Evolutionary conservation across 345 rosid genomes (phyloP).

Genomic region (Cardamine occulta): DNA sequence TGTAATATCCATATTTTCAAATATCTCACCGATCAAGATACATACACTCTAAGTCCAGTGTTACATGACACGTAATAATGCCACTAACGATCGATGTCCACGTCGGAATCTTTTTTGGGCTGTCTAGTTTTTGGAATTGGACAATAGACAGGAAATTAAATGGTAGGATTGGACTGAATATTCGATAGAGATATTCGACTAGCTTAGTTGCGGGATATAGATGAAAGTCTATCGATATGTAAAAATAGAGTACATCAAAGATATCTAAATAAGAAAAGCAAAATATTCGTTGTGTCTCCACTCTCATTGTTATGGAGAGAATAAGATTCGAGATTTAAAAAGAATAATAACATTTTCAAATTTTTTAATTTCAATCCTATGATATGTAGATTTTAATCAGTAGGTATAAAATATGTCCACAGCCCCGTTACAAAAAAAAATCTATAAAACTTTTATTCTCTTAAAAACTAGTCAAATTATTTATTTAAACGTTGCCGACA

Average conservation of each 20-base stretch:
- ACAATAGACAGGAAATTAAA: background rate
- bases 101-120: background rate
- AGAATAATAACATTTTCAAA: background rate
- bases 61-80: slow-evolving; percentile 5
- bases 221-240: too few relatives aligned
- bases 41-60: background rate
- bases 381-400: too few relatives aligned
- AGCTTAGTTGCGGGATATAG: background rate
- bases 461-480: background rate
- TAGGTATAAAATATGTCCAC: too few relatives aligned
- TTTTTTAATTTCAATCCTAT: background rate
- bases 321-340: background rate
- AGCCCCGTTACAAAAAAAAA: too few relatives aligned
- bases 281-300: too few relatives aligned
- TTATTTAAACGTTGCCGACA: slow-evolving; percentile 1
- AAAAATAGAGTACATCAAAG: too few relatives aligned
- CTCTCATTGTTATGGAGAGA: background rate
- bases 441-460: too few relatives aligned
- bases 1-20: background rate
- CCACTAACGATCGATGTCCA: background rate
- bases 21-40: background rate
- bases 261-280: too few relatives aligned
- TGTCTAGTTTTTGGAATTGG: background rate
- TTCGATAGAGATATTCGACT: too few relatives aligned
- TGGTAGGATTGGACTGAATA: background rate